Evolutionary conservation across 768 basidiomycete species (phyloP).

Genomic region (Leccinum subtestaceum): DNA sequence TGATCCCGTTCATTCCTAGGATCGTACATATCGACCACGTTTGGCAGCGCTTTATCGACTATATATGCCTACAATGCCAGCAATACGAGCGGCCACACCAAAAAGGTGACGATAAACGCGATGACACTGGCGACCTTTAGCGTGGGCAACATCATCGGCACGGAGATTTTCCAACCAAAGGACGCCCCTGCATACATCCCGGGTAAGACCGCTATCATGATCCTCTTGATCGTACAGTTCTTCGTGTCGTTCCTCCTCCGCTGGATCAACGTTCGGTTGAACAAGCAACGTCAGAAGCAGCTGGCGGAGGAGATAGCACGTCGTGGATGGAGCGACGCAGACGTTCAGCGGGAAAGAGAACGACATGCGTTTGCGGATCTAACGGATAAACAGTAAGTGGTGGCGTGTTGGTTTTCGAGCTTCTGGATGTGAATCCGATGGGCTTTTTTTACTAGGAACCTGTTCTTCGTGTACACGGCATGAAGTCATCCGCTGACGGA

Average conservation of each 20-base stretch:
- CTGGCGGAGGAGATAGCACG: slow-evolving; percentile 45
- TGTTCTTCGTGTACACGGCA: slow-evolving; percentile 57
- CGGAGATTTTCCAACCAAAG: slow-evolving; percentile 60
- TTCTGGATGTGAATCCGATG: background rate
- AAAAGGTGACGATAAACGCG: slow-evolving; percentile 63
- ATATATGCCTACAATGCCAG: slow-evolving; percentile 65
- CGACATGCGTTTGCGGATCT: slow-evolving; percentile 60
- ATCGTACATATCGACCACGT: slow-evolving; percentile 51
- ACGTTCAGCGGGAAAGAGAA: slow-evolving; percentile 57
- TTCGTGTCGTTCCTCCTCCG: slow-evolving; percentile 46
- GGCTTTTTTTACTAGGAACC: slow-evolving; percentile 41
- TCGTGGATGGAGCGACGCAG: slow-evolving; percentile 54
- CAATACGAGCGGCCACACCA: slow-evolving; percentile 63
- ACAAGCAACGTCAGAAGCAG: slow-evolving; percentile 41
- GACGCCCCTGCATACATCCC: slow-evolving; percentile 63
- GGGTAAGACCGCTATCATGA: slow-evolving; percentile 64
- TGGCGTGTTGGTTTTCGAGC: background rate
- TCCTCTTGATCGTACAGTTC: slow-evolving; percentile 53
- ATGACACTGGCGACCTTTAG: slow-evolving; percentile 55
- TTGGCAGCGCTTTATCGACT: slow-evolving; percentile 55
- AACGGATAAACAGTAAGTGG: slow-evolving; percentile 59
- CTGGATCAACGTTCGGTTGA: slow-evolving; percentile 54
- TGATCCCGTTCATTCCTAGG: slow-evolving; percentile 30
- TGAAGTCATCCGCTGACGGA: slow-evolving; percentile 22
- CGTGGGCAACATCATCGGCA: slow-evolving; percentile 60